Base-by-base conservation (phyloP, 257 asterid genomes). In the Rehmannia glutinosa region DNA sequence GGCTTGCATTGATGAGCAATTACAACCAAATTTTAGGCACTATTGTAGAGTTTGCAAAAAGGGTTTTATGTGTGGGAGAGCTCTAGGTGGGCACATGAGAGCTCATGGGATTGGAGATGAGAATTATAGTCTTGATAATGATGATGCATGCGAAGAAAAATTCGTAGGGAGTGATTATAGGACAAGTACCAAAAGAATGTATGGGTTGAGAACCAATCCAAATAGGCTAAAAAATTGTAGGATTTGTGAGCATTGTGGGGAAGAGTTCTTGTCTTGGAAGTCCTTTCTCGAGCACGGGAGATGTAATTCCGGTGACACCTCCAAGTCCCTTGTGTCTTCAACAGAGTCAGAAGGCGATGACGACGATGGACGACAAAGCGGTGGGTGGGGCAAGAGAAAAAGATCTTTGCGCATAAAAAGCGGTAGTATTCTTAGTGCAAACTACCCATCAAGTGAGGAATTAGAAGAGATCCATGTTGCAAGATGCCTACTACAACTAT, bases 21-120 rank as follows among this genome's bases (percentile, higher is more conserved):
- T 2, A 28, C 85, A 62, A 15, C 88, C 89, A 2, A 65, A 8
- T 20, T 90, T 84, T 55, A 92, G 87, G 73, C 89, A 92, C 67
- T 83, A 86, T 67, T 92, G 97, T 64, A 77, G 88, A 69, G 90
- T 90, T 49, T 92, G 98, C 73, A 92, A 87, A 83, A 92, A 87
- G 73, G 98, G 95, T 4, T 92, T 92, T 59, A 81, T 90, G 91
- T 92, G 97, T 60, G 97, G 98, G 6, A 68, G 97, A 39, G 98
- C 95, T 27, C 87, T 92, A 32, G 97, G 97, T 21, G 96, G 96
- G 42, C 97, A 90, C 72, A 92, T 92, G 98, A 80, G 98, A 60
- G 97, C 98, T 36, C 98, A 92, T 64, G 97, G 93, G 0, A 85
- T 85, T 9, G 91, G 93, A 2, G 88, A 91, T 58, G 96, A 86